phyloP scores from a whole-genome alignment of 2,329 filamentous ascomycete species.

The Coleophoma crateriformis region DNA sequence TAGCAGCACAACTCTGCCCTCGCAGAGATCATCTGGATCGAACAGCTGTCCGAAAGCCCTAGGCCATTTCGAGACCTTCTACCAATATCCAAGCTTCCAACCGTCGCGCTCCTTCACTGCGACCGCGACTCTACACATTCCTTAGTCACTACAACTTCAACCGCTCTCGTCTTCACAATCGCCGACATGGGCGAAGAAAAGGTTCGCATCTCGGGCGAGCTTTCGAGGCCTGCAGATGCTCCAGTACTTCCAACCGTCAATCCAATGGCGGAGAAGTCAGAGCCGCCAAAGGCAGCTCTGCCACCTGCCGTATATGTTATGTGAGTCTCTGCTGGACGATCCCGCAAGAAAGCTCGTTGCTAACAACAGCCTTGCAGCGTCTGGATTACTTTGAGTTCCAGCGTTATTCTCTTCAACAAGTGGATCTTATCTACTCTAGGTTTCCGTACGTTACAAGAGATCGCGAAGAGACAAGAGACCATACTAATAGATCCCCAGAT shows the following conservation, averaged over 20 bases:
- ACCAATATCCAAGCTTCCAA: no score
- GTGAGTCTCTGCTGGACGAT: conserved; percentile 35
- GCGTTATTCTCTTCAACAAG: conserved; percentile 99
- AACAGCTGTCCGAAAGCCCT: no score
- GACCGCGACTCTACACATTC: conserved; percentile 6
- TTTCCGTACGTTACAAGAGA: conserved; percentile 60
- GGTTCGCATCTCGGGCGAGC: conserved; percentile 75
- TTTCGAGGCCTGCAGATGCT: conserved; percentile 49
- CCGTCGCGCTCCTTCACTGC: conserved; percentile 8
- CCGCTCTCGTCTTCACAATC: conserved; percentile 19
- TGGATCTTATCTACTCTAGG: conserved; percentile 84
- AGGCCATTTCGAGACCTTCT: no score
- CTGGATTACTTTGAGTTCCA: conserved; percentile 91
- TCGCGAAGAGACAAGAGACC: background rate
- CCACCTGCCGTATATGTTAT: conserved; percentile 72
- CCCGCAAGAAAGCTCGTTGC: conserved; percentile 4
- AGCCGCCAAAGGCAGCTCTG: conserved; percentile 39
- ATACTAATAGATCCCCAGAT: conserved; percentile 39
- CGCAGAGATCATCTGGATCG: no score
- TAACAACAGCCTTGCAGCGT: conserved; percentile 43
- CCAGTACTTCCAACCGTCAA: conserved; percentile 77
- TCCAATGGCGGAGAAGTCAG: conserved; percentile 58
- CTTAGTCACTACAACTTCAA: conserved; percentile 4
- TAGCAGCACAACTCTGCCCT: no score
- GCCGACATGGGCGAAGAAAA: conserved; percentile 70